phyloP scores from a whole-genome alignment of 257 asterid genomes.

The Echites panduratus region DNA sequence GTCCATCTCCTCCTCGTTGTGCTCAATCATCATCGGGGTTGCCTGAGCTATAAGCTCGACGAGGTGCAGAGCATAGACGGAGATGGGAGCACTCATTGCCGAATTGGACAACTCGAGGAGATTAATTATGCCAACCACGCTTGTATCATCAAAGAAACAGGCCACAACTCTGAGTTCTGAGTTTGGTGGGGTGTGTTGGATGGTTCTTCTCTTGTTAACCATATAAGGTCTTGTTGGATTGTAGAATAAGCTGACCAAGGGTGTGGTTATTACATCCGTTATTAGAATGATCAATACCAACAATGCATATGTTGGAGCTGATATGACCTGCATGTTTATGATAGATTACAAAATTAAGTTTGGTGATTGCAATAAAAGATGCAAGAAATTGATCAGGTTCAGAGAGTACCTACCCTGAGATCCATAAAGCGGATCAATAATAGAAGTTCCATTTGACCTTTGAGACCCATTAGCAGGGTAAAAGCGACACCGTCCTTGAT shows the following conservation, averaged over 20 bases:
- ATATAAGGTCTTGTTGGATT: slow-evolving; percentile 75
- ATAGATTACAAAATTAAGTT: too few relatives aligned
- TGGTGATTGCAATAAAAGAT: too few relatives aligned
- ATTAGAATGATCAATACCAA: slow-evolving; percentile 38
- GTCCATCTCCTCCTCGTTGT: slow-evolving; percentile 26
- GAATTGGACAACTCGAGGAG: slow-evolving; percentile 56
- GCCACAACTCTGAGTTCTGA: slow-evolving; percentile 46
- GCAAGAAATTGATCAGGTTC: too few relatives aligned
- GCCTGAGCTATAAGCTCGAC: slow-evolving; percentile 61
- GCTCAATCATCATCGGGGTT: slow-evolving; percentile 54
- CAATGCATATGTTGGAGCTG: slow-evolving; percentile 39
- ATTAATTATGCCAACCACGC: slow-evolving; percentile 37
- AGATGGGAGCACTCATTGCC: slow-evolving; percentile 34
- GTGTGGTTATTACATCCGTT: slow-evolving; percentile 46
- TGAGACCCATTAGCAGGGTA: slow-evolving; percentile 54
- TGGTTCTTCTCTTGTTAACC: slow-evolving; percentile 58
- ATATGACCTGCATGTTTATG: slow-evolving; percentile 44
- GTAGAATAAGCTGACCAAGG: slow-evolving; percentile 53
- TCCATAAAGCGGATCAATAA: slow-evolving; percentile 66
- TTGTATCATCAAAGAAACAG: slow-evolving; percentile 45
- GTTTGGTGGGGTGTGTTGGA: slow-evolving; percentile 61
- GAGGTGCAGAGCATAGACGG: slow-evolving; percentile 47
- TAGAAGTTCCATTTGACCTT: slow-evolving; percentile 74
- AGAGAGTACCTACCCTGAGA: slow-evolving; percentile 33
- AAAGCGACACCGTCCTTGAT: slow-evolving; percentile 62